Conservation (phyloP, 805 yeast species). For the Scheffersomyces coipomensis region DNA sequence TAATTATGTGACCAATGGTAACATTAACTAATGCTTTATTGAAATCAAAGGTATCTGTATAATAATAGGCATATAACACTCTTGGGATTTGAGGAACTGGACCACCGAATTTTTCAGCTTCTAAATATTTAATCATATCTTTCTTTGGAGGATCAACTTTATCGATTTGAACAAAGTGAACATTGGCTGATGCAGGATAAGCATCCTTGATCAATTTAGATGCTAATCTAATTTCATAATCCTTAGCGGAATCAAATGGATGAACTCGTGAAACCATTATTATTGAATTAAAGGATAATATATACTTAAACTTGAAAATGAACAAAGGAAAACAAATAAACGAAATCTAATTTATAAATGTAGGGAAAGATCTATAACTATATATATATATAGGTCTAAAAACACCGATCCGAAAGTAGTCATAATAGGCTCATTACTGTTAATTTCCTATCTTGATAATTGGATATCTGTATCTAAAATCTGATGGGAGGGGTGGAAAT, state of each 20-base stretch:
- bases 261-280: slow-evolving; percentile 24
- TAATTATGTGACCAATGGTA: slow-evolving; percentile 58
- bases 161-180: slow-evolving; percentile 67
- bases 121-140: slow-evolving; percentile 63
- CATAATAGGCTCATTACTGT: no score
- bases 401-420: no score
- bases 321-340: background rate
- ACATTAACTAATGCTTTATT: slow-evolving; percentile 74
- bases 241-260: slow-evolving; percentile 61
- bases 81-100: slow-evolving; percentile 63
- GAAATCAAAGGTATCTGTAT: slow-evolving; percentile 50
- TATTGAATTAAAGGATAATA: no score
- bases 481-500: no score
- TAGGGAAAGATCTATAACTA: background rate
- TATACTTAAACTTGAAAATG: background rate
- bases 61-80: slow-evolving; percentile 67
- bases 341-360: background rate
- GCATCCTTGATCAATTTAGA: slow-evolving; percentile 60
- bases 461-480: no score
- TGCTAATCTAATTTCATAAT: slow-evolving; percentile 56
- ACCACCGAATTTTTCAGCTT: slow-evolving; percentile 54
- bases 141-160: slow-evolving; percentile 78
- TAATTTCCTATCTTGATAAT: no score
- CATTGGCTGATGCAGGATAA: slow-evolving; percentile 48
- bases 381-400: background rate